Conservation (phyloP, 805 yeast species). For the Ogataea methanolica region DNA sequence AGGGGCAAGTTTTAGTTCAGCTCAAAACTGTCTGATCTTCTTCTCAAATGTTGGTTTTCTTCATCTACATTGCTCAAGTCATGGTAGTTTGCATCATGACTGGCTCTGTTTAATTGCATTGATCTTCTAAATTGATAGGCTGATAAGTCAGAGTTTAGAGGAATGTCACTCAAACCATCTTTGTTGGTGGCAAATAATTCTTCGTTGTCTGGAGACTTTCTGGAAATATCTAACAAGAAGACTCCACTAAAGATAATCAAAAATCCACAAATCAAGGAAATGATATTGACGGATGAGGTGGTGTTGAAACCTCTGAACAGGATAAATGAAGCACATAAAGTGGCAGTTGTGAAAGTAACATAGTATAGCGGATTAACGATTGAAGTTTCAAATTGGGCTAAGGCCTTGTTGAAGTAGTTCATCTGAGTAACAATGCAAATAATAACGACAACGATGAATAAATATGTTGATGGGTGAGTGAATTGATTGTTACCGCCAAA, state of each 20-base stretch:
- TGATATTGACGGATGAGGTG: slow-evolving; percentile 69
- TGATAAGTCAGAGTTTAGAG: slow-evolving; percentile 80
- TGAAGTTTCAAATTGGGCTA: slow-evolving; percentile 89
- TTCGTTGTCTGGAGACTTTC: slow-evolving; percentile 51
- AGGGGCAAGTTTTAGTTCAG: slow-evolving; percentile 31
- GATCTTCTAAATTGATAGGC: slow-evolving; percentile 71
- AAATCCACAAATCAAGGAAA: slow-evolving; percentile 80
- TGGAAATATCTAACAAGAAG: slow-evolving; percentile 71
- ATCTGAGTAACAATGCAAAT: slow-evolving; percentile 84
- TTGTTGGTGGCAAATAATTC: slow-evolving; percentile 38
- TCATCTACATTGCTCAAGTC: slow-evolving; percentile 28
- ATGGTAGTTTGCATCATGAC: slow-evolving; percentile 19
- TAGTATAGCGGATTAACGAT: slow-evolving; percentile 89
- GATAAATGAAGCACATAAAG: slow-evolving; percentile 80
- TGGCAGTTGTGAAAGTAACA: slow-evolving; percentile 86
- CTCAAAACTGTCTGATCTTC: slow-evolving; percentile 61
- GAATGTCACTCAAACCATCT: slow-evolving; percentile 57
- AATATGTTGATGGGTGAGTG: slow-evolving; percentile 76
- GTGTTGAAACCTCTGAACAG: slow-evolving; percentile 86
- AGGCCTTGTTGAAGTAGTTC: slow-evolving; percentile 91
- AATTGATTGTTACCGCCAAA: slow-evolving; percentile 84
- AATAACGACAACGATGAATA: slow-evolving; percentile 72
- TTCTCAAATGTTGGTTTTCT: slow-evolving; percentile 49
- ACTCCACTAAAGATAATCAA: slow-evolving; percentile 86
- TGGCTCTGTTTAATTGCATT: slow-evolving; percentile 53